These are phyloP conservation scores for Lactifluus echinatus DNA, from an alignment of 768 basidiomycete species.

Conservation along the genomic window DNA sequence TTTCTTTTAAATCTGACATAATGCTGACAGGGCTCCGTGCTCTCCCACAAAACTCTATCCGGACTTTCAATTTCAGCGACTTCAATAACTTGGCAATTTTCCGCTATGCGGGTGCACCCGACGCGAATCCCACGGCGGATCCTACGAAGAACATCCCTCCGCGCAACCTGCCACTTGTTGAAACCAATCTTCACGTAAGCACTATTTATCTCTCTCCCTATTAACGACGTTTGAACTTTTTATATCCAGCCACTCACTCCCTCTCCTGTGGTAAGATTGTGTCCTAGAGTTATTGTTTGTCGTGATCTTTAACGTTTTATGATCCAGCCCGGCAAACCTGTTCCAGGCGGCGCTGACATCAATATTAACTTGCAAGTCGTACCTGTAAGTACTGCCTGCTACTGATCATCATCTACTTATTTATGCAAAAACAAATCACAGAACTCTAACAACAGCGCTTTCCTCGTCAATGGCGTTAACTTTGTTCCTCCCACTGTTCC, in stretches of 20 bases:
- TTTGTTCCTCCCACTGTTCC: slow-evolving; percentile 39
- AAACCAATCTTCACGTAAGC: slow-evolving; percentile 21
- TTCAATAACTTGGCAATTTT: slow-evolving; percentile 34
- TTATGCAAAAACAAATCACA: background rate
- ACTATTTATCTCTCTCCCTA: background rate
- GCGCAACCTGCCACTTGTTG: slow-evolving; percentile 10
- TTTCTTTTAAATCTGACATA: background rate
- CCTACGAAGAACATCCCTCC: slow-evolving; percentile 13
- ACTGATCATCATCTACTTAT: background rate
- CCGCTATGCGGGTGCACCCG: slow-evolving; percentile 30
- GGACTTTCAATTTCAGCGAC: slow-evolving; percentile 15
- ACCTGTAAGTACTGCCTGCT: slow-evolving; percentile 14
- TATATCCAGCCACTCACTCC: slow-evolving; percentile 12
- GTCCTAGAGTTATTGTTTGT: background rate
- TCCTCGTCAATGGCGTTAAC: slow-evolving; percentile 29
- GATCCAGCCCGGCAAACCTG: slow-evolving; percentile 21
- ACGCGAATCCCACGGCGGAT: slow-evolving; percentile 26
- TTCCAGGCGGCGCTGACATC: slow-evolving; percentile 22
- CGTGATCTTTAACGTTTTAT: background rate
- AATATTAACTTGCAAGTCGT: slow-evolving; percentile 17
- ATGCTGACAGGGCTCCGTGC: slow-evolving; percentile 21
- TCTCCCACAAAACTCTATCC: slow-evolving; percentile 23
- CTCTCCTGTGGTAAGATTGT: slow-evolving; percentile 13
- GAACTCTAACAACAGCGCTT: slow-evolving; percentile 14
- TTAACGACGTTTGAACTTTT: background rate